These are phyloP conservation scores for Monosporozyma solicola DNA, from an alignment of 805 yeast species.

Conservation along the genomic window DNA sequence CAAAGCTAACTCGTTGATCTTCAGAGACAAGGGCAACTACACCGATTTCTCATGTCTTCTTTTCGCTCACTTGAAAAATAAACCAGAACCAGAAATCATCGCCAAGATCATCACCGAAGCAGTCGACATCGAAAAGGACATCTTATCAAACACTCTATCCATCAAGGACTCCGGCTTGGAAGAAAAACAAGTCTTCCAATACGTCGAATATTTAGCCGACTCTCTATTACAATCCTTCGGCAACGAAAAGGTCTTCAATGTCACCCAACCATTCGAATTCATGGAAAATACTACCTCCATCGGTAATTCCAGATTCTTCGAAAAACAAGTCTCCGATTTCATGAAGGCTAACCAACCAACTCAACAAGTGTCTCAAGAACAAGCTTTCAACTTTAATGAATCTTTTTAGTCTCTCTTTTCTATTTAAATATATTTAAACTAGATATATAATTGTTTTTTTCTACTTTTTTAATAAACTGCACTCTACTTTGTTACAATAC, in stretches of 20 bases:
- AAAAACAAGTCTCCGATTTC: conserved; percentile 95
- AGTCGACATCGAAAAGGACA: conserved; percentile 84
- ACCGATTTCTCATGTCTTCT: conserved; percentile 94
- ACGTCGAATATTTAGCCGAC: conserved; percentile 94
- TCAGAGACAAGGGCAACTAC: conserved; percentile 96
- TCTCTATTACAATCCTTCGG: conserved; percentile 84
- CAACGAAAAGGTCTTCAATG: conserved; percentile 78
- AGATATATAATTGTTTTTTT: background rate
- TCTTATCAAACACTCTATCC: conserved; percentile 86
- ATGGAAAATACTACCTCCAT: conserved; percentile 97
- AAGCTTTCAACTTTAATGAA: conserved; percentile 76
- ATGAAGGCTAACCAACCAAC: conserved; percentile 84
- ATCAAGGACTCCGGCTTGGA: conserved; percentile 90
- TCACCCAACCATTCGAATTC: conserved; percentile 88
- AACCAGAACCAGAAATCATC: conserved; percentile 69
- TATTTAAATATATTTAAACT: background rate
- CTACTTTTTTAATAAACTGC: background rate
- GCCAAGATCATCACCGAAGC: conserved; percentile 88
- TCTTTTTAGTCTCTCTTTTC: conserved; percentile 51
- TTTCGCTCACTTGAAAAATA: conserved; percentile 83
- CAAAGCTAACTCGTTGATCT: conserved; percentile 89
- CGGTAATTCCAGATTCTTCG: conserved; percentile 97
- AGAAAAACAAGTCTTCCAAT: conserved; percentile 82
- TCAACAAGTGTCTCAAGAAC: conserved; percentile 36
- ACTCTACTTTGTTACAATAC: too few species aligned